Evolutionary conservation across 1,284 basidiomycete species (phyloP).

Genomic region (Sanghuangporus weigelae): DNA sequence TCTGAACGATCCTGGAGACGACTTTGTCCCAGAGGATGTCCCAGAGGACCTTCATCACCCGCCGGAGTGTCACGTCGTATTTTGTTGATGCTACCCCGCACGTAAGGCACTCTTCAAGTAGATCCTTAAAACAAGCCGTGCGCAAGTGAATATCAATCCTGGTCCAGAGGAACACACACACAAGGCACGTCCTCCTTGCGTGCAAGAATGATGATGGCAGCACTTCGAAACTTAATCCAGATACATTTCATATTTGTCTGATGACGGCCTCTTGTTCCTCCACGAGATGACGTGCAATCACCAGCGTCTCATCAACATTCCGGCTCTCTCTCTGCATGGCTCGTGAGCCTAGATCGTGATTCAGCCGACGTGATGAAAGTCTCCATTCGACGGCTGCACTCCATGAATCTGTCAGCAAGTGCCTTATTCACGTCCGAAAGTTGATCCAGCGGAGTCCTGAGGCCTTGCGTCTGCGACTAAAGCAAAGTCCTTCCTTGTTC

Average conservation of each 20-base stretch:
- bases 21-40: conserved; percentile 31
- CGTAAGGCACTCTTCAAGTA: neutral
- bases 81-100: conserved; percentile 1
- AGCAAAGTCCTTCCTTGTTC: conserved; percentile 7
- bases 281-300: neutral
- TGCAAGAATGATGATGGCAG: neutral
- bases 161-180: neutral
- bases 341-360: neutral
- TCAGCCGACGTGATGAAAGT: neutral
- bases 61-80: conserved; percentile 15
- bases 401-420: neutral
- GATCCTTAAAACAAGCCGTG: neutral
- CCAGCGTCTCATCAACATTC: neutral
- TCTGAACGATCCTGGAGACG: conserved; percentile 27
- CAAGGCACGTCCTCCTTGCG: neutral
- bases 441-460: neutral
- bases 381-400: neutral
- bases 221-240: conserved; percentile 12
- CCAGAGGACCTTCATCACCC: conserved; percentile 29
- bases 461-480: neutral
- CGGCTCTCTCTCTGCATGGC: neutral
- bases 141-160: neutral
- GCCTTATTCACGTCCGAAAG: neutral
- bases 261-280: conserved; percentile 2
- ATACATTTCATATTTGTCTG: conserved; percentile 3